Evolutionary conservation across 108 stramenopile species (phyloP).

Genomic region (Cyclostephanos tholiformis): DNA sequence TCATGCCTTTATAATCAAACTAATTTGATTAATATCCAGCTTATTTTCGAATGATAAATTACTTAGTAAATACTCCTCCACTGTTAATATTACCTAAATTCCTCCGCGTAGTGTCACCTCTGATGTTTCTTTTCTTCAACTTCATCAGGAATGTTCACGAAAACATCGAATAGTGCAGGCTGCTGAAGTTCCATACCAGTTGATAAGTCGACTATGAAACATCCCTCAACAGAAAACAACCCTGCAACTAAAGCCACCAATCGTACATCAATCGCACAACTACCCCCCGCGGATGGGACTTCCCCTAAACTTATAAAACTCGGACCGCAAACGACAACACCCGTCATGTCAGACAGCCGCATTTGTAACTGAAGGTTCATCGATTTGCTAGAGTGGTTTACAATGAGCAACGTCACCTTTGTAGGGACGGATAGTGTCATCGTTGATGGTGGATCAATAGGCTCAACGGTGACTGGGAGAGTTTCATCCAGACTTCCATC

Average conservation of each 20-base stretch:
- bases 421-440: slow-evolving; percentile 56
- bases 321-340: slow-evolving; percentile 73
- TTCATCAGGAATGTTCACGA: slow-evolving; percentile 54
- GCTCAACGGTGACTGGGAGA: slow-evolving; percentile 84
- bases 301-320: slow-evolving; percentile 69
- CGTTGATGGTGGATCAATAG: slow-evolving; percentile 71
- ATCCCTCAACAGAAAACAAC: slow-evolving; percentile 66
- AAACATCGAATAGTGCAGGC: slow-evolving; percentile 72
- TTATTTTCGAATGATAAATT: not conserved
- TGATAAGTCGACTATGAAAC: slow-evolving; percentile 70
- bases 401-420: slow-evolving; percentile 64
- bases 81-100: not conserved
- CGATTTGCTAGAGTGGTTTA: slow-evolving; percentile 71
- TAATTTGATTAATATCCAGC: slow-evolving; percentile 20
- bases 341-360: slow-evolving; percentile 67
- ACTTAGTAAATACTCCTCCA: not conserved
- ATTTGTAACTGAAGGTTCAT: slow-evolving; percentile 81
- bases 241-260: slow-evolving; percentile 70
- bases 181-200: slow-evolving; percentile 69
- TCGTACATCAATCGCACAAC: slow-evolving; percentile 49
- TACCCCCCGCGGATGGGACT: slow-evolving; percentile 68
- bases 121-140: slow-evolving; percentile 34
- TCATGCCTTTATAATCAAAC: slow-evolving; percentile 54
- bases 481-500: slow-evolving; percentile 47
- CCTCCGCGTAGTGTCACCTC: not conserved